Base-by-base conservation (phyloP, 345 rosid species). In the Lumnitzera racemosa region DNA sequence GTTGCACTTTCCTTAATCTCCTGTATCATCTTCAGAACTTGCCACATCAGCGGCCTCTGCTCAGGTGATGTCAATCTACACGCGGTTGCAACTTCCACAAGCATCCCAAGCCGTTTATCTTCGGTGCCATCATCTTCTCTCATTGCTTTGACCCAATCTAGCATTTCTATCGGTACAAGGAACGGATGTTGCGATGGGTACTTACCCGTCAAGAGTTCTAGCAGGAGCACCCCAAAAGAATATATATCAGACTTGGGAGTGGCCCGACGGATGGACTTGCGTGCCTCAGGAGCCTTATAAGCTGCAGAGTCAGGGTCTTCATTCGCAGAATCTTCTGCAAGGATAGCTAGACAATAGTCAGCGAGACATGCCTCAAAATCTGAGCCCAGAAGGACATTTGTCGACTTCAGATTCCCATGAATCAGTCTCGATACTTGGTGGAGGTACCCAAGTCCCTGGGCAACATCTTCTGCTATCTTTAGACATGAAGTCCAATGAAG, bases 401-500 rank as follows among this genome's bases (percentile, higher is more conserved):
- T 76, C 49, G 97, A 84, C 76, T 90, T 90, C 54, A 94, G 48
- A 81, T 94, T 90, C 51, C 96, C 97, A 58, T 88, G 99, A 66
- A 84, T 81, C 20, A 90, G 83, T 64, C 76, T 77, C 12, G 97
- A 82, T 36, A 83, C 70, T 76, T 90, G 96, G 75, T 94, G 99
- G 62, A 90, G 83, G 78, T 86, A 84, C n/a, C 83, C 82, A 20
- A 90, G 90, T 29, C 96, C 96, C 62, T 83, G 90, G 9, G 90
- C 95, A 53, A 86, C 95, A 74, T 90, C 99, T 69, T 90, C 99
- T n/a, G 97, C 95, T 67, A 94, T 90, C 76, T 94, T 94, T 56
- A 94, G 75, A 74, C 97, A 89, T 23, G 99, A 94, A 47, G 99
- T 88, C 97, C 97, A 94, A 54, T 90, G 97, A 55, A 90, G 86